Evolutionary conservation across 23 red algal genomes (phyloP), one percentile per base, ranked within the genome.

Genomic region (Gracilaria caudata): DNA sequence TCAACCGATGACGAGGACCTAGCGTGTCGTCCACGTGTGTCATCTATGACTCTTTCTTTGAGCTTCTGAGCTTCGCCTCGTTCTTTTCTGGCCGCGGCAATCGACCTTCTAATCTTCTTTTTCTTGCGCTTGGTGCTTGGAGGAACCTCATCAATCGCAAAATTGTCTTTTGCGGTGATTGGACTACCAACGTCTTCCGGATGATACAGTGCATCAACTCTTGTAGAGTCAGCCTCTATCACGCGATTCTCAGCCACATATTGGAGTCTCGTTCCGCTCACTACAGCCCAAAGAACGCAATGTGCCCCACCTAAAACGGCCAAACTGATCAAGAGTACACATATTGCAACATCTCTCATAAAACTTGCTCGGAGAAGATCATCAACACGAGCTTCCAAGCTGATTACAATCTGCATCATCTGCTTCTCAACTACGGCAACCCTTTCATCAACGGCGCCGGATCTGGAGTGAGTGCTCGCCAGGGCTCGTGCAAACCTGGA

Each of bases 401-500:
- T 39, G 20, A 77, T 23, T 13, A 83, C 51, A 25, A 68, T 51
- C 20, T 72, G 35, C 24, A 75, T 77, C 59, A 84, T 35, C 13
- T 65, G 38, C 45, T 55, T 56, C 37, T 77, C 65, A 45, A 44
- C 44, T 12, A 55, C 8, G 16, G 49, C 70, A 14, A 60, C 71
- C 29, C 68, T 38, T 35, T 83, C 64, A 34, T 78, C 37, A 39
- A 77, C 75, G n/a, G 41, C 54, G 10, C 46, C 54, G 4, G 70
- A 61, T 41, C 83, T 78, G 32, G 58, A 47, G 8, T 83, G 70
- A 19, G 79, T 49, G 36, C 58, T 35, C 23, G 64, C 21, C 6
- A 93, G 70, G n/a, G 73, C 80, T 47, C 25, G 20, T 16, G 90
- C 90, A 77, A 93, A 85, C 54, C 65, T 73, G 0, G 80, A 74